Evolutionary conservation across 2,329 filamentous ascomycete species (phyloP), one percentile per base, ranked within the genome.

Genomic region (Cyanodermella asteris): DNA sequence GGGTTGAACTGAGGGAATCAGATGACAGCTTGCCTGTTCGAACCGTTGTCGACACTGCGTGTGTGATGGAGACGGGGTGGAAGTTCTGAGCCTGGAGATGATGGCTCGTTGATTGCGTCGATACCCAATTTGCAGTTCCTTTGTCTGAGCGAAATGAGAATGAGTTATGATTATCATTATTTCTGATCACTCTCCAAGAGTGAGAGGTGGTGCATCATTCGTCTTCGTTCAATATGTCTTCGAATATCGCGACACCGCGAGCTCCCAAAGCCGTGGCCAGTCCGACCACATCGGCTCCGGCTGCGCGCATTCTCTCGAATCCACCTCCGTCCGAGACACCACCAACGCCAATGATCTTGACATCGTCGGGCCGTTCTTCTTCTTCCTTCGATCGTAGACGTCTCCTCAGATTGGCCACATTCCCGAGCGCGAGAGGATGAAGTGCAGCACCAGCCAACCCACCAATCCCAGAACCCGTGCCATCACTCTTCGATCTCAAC

Each of bases 361-460:
- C 51, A n/a, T 58, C 50, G 7, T 44, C 44, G 23, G 77, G 44
- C 28, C 44, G 30, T 0, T 50, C 38, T 9, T 55, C 38, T 17
- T 47, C 44, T 34, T 71, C 62, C n/a, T n/a, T n/a, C n/a, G n/a
- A n/a, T n/a, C n/a, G n/a, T 10, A 82, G 43, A 46, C 74, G 41
- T 12, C 41, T 44, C 12, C 68, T 48, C n/a, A 84, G 55, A 1
- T 63, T 70, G n/a, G 53, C 54, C 16, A 82, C 75, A 36, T 82
- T 84, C 0, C 76, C 76, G 16, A 84, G 45, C 1, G 74, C 70
- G 1, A 84, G 49, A 0, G 73, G 68, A 45, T 82, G 76, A 21
- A 84, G 47, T 11, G 72, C 61, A 7, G 71, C 59, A 0, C 76
- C 76, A 0, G 72, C 75, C 47, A 82, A 55, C 0, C 75, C 76